Percentiles rank a stretch among this genome's conserved stretches.
Conservation (phyloP, 345 rosid species). For the Moricandia arvensis region DNA sequence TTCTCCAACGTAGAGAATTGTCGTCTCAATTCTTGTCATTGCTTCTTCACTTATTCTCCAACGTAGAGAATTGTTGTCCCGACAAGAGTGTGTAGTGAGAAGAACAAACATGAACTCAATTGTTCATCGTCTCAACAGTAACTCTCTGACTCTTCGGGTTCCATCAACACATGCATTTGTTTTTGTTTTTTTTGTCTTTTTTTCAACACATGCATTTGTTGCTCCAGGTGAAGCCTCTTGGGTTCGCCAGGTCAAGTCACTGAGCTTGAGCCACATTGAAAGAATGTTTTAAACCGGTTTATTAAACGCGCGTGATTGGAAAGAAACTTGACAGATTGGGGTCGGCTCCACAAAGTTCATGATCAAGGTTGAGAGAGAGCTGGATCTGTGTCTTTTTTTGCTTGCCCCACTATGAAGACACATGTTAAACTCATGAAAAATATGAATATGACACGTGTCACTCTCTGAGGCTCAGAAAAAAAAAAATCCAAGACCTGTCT, state of each 20-base stretch:
- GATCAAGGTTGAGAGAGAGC: too few species aligned
- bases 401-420: too few species aligned
- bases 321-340: background rate
- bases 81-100: constrained; percentile 23
- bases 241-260: background rate
- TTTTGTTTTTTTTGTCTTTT: too few species aligned
- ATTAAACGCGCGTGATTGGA: too few species aligned
- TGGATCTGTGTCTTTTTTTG: too few species aligned
- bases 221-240: constrained; percentile 13
- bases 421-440: too few species aligned
- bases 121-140: constrained; percentile 35
- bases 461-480: background rate
- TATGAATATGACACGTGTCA: background rate
- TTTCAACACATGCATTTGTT: constrained; percentile 36
- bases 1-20: background rate
- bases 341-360: background rate
- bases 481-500: background rate
- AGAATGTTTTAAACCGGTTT: constrained; percentile 1
- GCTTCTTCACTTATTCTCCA: background rate
- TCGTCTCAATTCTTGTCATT: background rate
- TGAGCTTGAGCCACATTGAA: constrained; percentile 16
- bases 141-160: constrained; percentile 35
- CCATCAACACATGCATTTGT: constrained; percentile 43
- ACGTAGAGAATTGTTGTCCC: too few species aligned
- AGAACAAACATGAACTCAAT: background rate